phyloP scores from a whole-genome alignment of 352 stramenopile species.

The Phytophthora sp. region DNA sequence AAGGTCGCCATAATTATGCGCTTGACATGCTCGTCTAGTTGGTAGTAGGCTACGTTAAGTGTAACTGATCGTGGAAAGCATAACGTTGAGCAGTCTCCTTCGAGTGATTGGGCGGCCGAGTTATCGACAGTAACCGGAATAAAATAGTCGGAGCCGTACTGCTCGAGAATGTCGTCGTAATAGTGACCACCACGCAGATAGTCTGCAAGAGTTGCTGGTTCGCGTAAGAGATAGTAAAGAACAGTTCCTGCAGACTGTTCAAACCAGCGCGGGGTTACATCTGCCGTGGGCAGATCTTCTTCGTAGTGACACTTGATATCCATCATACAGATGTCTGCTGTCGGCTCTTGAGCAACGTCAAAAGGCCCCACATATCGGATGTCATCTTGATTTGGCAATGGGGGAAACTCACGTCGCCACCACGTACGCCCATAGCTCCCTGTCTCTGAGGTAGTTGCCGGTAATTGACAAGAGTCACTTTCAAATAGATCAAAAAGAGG shows the following conservation, averaged over 20 bases:
- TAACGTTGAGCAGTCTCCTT: conserved; percentile 87
- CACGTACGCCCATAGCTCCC: conserved; percentile 68
- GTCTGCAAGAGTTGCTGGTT: conserved; percentile 90
- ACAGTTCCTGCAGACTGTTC: conserved; percentile 87
- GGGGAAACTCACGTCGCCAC: conserved; percentile 74
- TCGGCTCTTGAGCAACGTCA: conserved; percentile 87
- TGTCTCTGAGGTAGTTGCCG: conserved; percentile 76
- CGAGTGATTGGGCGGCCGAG: conserved; percentile 66
- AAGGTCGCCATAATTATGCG: conserved; percentile 92
- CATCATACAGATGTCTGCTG: conserved; percentile 92
- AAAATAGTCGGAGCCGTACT: conserved; percentile 90
- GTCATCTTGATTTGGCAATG: conserved; percentile 95
- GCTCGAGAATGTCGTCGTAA: conserved; percentile 67
- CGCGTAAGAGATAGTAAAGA: conserved; percentile 93
- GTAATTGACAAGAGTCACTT: conserved; percentile 90
- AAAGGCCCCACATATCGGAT: conserved; percentile 89
- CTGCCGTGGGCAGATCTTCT: conserved; percentile 87
- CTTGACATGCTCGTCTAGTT: conserved; percentile 91
- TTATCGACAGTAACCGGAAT: conserved; percentile 94
- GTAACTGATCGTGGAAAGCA: conserved; percentile 95
- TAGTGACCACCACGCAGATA: conserved; percentile 81
- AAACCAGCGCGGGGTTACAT: conserved; percentile 96
- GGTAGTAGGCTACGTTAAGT: conserved; percentile 95
- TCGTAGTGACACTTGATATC: conserved; percentile 93
- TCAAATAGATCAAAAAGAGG: conserved; percentile 94